Evolutionary conservation across 1,139 yeast species (phyloP).

Genomic region (Lodderomyces parapsilosis): DNA sequence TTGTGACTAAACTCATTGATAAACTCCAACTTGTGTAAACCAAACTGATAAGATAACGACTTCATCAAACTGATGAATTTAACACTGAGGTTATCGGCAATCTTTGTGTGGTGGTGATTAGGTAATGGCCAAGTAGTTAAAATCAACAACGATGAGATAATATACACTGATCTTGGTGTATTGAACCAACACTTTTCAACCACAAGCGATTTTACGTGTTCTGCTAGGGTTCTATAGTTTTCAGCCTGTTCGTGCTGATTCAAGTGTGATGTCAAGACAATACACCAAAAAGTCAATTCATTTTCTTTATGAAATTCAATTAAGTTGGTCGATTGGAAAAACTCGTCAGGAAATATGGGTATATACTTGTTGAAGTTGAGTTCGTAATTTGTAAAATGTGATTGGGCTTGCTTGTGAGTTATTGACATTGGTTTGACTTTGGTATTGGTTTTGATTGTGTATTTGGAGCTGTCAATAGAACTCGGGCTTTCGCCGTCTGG

Average conservation of each 20-base stretch:
- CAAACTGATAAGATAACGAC: conserved; percentile 42
- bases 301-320: conserved; percentile 27
- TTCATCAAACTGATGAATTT: conserved; percentile 44
- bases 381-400: conserved; percentile 31
- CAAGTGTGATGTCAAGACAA: conserved; percentile 35
- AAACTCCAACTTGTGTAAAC: conserved; percentile 44
- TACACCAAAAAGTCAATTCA: conserved; percentile 44
- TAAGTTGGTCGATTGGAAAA: conserved; percentile 27
- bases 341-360: conserved; percentile 43
- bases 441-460: conserved; percentile 10
- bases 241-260: conserved; percentile 9
- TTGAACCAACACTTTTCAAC: conserved; percentile 46
- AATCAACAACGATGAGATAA: conserved; percentile 38
- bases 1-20: conserved; percentile 46
- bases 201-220: conserved; percentile 39
- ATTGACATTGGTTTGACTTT: conserved; percentile 22
- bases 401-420: conserved; percentile 27
- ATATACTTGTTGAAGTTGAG: conserved; percentile 33
- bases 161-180: conserved; percentile 46
- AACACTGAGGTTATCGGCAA: conserved; percentile 36
- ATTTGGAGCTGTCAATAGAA: conserved; percentile 7
- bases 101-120: conserved; percentile 22
- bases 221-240: conserved; percentile 25
- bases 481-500: background rate
- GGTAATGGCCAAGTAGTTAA: conserved; percentile 53